These are phyloP conservation scores for Geosmithia flava DNA, from an alignment of 2,329 filamentous ascomycete genomes.

Conservation along the genomic window DNA sequence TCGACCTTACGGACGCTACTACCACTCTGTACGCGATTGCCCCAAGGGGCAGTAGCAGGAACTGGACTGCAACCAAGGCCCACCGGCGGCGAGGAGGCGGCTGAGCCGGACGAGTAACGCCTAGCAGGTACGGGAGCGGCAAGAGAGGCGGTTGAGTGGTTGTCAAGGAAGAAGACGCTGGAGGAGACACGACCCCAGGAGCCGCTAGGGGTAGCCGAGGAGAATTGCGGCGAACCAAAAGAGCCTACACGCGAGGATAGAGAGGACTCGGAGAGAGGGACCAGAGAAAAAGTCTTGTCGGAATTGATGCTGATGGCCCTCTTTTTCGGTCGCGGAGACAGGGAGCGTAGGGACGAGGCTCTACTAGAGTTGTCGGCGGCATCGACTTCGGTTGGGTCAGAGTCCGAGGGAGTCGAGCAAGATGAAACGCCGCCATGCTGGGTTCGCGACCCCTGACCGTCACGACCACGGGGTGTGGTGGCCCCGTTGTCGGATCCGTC, in stretches of 20 bases:
- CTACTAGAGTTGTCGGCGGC: slow-evolving; percentile 1
- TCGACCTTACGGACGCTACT: slow-evolving; percentile 41
- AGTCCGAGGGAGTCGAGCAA: neutral
- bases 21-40: slow-evolving; percentile 40
- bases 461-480: neutral
- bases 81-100: slow-evolving; percentile 6
- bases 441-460: neutral
- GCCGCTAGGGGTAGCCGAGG: slow-evolving; percentile 30
- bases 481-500: neutral
- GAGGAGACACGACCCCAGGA: slow-evolving; percentile 34
- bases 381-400: slow-evolving; percentile 1
- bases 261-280: slow-evolving; percentile 17
- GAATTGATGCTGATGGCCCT: slow-evolving; percentile 37
- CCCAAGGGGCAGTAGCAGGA: slow-evolving; percentile 31
- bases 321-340: slow-evolving; percentile 10
- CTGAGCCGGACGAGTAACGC: slow-evolving; percentile 8
- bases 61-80: slow-evolving; percentile 6
- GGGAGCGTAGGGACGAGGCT: slow-evolving; percentile 4
- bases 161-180: slow-evolving; percentile 33
- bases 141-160: slow-evolving; percentile 34
- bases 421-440: slow-evolving; percentile 5
- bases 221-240: slow-evolving; percentile 26
- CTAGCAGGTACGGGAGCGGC: slow-evolving; percentile 30
- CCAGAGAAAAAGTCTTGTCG: slow-evolving; percentile 46
- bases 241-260: slow-evolving; percentile 14